A percentile compares a stretch with the other conserved stretches of the same genome.
phyloP scores from a whole-genome alignment of 2,329 filamentous ascomycete genomes.

The Hypoxylon sp. region DNA sequence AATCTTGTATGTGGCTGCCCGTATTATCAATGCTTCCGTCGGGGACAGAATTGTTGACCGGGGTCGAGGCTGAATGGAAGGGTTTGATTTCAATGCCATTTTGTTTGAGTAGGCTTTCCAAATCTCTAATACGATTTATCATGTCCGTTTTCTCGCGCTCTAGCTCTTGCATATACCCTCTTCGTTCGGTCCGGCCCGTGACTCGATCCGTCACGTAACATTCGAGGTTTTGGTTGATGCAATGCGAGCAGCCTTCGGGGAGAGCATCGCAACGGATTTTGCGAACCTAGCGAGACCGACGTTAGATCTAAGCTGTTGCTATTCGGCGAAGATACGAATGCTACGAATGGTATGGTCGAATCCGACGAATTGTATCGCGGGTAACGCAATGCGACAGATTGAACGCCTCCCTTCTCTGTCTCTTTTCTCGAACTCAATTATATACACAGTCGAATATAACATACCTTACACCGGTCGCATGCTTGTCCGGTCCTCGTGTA shows the following conservation, averaged over 20 bases:
- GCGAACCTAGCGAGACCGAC: constrained; percentile 67
- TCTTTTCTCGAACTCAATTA: constrained; percentile 6
- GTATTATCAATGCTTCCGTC: constrained; percentile 50
- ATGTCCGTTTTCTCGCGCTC: constrained; percentile 80
- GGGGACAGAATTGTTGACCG: constrained; percentile 48
- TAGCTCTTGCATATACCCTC: constrained; percentile 83
- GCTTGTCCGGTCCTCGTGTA: constrained; percentile 82
- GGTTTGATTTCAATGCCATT: constrained; percentile 73
- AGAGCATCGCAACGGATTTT: constrained; percentile 91
- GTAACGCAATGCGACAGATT: constrained; percentile 17
- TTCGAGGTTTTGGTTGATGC: constrained; percentile 80
- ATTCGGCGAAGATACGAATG: constrained; percentile 18
- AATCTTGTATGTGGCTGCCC: constrained; percentile 50
- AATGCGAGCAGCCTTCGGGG: constrained; percentile 86
- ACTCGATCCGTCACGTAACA: constrained; percentile 91
- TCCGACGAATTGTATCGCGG: constrained; percentile 15
- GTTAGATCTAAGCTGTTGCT: constrained; percentile 42
- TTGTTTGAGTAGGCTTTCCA: constrained; percentile 76
- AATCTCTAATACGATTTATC: constrained; percentile 75
- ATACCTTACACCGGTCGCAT: constrained; percentile 89
- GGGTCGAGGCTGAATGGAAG: constrained; percentile 58
- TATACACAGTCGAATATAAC: constrained; percentile 44
- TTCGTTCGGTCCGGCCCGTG: constrained; percentile 82
- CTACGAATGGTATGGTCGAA: constrained; percentile 14
- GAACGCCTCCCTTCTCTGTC: constrained; percentile 3